These are phyloP conservation scores for Goniomonas avonlea DNA, from an alignment of 78 protist genomes.

Conservation along the genomic window DNA sequence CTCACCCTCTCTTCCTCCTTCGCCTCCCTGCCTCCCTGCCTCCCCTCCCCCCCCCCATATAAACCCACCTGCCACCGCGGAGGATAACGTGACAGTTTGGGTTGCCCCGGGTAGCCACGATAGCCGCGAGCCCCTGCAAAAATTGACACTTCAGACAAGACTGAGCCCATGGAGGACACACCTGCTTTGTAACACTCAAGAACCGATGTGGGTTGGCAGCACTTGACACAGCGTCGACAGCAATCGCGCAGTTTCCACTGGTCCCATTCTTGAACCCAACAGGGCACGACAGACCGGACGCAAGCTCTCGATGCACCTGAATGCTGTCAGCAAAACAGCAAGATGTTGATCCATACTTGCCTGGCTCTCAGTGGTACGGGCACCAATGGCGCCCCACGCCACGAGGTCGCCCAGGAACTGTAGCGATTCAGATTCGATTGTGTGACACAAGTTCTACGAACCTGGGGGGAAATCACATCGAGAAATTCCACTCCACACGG, in stretches of 20 bases:
- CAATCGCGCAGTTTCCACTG: background rate
- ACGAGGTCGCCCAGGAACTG: conserved; percentile 33
- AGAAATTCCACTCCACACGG: conserved; percentile 10
- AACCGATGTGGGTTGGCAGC: conserved; percentile 20
- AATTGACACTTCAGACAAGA: background rate
- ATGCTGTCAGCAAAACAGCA: background rate
- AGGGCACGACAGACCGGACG: conserved; percentile 21
- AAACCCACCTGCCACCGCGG: conserved; percentile 38
- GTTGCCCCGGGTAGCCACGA: conserved; percentile 31
- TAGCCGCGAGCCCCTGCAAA: conserved; percentile 6
- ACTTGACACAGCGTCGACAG: conserved; percentile 1
- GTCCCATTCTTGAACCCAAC: conserved; percentile 38
- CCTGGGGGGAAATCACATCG: conserved; percentile 26
- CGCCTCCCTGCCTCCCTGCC: too few relatives aligned
- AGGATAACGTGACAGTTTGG: conserved; percentile 20
- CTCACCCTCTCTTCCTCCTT: too few relatives aligned
- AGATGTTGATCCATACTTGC: background rate
- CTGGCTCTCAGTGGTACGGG: conserved; percentile 11
- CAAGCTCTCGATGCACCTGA: conserved; percentile 3
- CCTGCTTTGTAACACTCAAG: conserved; percentile 27
- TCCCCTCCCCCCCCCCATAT: too few relatives aligned
- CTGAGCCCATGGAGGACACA: background rate
- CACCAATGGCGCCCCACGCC: background rate
- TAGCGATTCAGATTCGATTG: background rate
- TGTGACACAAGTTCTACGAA: background rate